Evolutionary conservation across 306 rosid species (phyloP), one percentile per base, ranked within the genome.

Genomic region (Cicer chorassanicum): DNA sequence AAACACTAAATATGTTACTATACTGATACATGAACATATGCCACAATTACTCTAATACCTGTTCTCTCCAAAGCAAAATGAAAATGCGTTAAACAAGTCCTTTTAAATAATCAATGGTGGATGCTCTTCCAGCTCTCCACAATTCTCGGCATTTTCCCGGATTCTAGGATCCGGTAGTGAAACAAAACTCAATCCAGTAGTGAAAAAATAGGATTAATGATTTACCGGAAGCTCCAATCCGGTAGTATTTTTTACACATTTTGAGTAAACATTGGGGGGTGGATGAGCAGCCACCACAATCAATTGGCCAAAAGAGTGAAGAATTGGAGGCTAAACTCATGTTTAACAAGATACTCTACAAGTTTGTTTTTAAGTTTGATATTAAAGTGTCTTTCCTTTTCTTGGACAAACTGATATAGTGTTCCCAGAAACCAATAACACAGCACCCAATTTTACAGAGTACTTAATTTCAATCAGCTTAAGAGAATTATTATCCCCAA

Each of bases 321-420:
- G 63, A 61, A 51, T n/a, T 46, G 51, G 53, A 54, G 24, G n/a
- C 41, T 66, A 68, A 67, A 53, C 68, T 71, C 46, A 60, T 68
- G 39, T n/a, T 49, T 40, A 41, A 76, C 14, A 4, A 64, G 70
- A 65, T 53, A 24, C 41, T 15, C 5, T 62, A 41, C 65, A 65
- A 46, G 55, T 7, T 34, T 50, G 41, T 49, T 67, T 71, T 24
- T 29, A 29, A 73, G 53, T 57, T 51, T 7, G 34, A 53, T 43
- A 71, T 15, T 57, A 65, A 46, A 77, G 56, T 56, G 59, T 60
- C 16, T 48, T 39, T 44, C 41, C 10, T 59, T 72, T 49, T 19
- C 53, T 57, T 39, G n/a, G 72, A 48, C 46, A 45, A 82, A 48
- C 54, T 46, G 21, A 34, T 44, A 50, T 29, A 29, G 41, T 38